Percentiles rank a stretch among this genome's conserved stretches.
These are phyloP conservation scores for Babesia bigemina DNA, from an alignment of 169 alveolate species.

Conservation along the genomic window DNA sequence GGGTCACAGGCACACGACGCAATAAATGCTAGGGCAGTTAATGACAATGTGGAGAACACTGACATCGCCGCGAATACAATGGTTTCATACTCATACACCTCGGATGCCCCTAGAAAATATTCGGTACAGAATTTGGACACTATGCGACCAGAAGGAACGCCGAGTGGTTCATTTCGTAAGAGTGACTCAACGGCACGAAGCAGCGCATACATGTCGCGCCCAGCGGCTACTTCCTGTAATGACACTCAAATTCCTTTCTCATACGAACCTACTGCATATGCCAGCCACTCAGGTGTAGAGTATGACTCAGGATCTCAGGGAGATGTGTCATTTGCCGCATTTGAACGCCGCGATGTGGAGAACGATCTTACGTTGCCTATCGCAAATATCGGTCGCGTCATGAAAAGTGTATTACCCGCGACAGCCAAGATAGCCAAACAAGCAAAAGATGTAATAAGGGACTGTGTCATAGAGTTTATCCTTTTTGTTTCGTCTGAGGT, in stretches of 20 bases:
- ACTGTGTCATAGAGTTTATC: conserved; percentile 94
- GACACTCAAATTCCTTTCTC: neutral
- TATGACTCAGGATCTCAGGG: conserved; percentile 17
- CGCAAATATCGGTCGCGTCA: conserved; percentile 93
- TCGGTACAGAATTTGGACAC: neutral
- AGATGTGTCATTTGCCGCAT: conserved; percentile 17
- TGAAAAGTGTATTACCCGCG: conserved; percentile 91
- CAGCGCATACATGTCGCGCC: neutral
- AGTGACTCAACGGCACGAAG: neutral
- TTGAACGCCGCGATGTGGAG: conserved; percentile 19
- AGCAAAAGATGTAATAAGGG: conserved; percentile 92
- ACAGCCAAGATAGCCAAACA: conserved; percentile 91
- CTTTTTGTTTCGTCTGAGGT: conserved; percentile 91
- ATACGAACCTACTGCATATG: conserved; percentile 23
- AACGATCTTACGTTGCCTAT: conserved; percentile 83
- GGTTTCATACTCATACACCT: neutral
- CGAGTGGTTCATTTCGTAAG: neutral
- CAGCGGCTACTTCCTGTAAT: neutral
- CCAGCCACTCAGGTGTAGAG: neutral
- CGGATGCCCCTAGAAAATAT: neutral
- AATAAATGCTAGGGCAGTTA: neutral
- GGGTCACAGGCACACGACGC: neutral
- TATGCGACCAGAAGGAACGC: neutral
- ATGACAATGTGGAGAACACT: neutral
- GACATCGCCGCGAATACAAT: neutral